Base-by-base conservation (phyloP, 495 filamentous ascomycete species). In the Trichocladium antarcticum region DNA sequence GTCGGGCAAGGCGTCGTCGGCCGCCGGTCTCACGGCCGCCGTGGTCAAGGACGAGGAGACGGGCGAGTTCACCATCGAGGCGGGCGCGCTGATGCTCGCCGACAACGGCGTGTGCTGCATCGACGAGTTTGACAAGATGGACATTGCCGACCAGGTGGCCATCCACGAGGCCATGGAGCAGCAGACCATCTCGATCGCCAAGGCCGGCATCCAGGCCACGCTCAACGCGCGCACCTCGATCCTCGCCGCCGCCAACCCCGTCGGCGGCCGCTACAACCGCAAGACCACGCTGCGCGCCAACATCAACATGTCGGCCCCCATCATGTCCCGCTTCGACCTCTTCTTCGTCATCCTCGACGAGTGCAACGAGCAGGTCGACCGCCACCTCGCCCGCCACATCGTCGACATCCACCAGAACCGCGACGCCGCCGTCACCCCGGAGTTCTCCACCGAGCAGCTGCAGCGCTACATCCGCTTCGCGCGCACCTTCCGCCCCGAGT, bases 141-240 rank as follows among this genome's bases (percentile, higher is more conserved):
- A 99, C 60, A 86, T 99, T 44, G 78, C 71, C 40, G 92, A 99
- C 68, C 92, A 99, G 71, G 92, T 99, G 39, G 92, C 92, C 54
- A 97, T 99, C 66, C 92, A 99, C 78, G 92, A 99, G 78, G 93
- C 93, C 46, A 99, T 99, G 92, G 92, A 99, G 76, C 92, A 99
- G 69, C 92, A 99, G 71, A 99, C 92, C 16, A 99, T 99, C 57
- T 96, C 90, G 17, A 99, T 99, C 64, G 92, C 92, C 50, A 99
- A 99, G 62, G 92, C 92, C 4, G 92, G 92, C 59, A 99, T 99
- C 52, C 92, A 99, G 63, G 94, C 92, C 2, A 99, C 92, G 0
- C 81, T 99, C 35, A 99, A 97, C 57, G 92, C 92, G 1, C 74
- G 92, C 22, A 96, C 92, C 3, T 87, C 82, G 12, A 99, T 99